Percentiles rank a stretch among this genome's conserved stretches.
These are phyloP conservation scores for Magnolia sinica DNA, from an alignment of 164 flowering plant genomes.

Conservation along the genomic window DNA sequence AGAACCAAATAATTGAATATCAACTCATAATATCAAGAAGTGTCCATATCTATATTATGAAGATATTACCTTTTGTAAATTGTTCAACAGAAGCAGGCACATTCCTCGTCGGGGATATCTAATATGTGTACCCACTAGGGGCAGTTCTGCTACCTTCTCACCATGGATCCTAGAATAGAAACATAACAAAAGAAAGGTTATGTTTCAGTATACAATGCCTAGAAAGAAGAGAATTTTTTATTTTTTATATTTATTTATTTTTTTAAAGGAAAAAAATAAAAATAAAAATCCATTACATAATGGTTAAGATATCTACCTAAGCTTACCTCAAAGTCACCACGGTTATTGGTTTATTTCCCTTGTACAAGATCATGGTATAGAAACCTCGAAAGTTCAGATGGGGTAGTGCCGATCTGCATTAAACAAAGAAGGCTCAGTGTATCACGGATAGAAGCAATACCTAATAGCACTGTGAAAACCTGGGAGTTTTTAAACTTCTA, in stretches of 20 bases:
- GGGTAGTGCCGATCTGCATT: background rate
- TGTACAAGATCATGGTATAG: background rate
- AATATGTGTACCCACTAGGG: conserved; percentile 76
- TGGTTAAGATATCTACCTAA: background rate
- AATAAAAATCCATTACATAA: too few relatives aligned
- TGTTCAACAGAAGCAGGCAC: conserved; percentile 71
- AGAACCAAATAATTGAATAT: too few relatives aligned
- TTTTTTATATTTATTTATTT: too few relatives aligned
- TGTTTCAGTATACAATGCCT: background rate
- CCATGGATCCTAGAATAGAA: conserved; percentile 56
- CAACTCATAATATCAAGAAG: too few relatives aligned
- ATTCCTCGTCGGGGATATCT: conserved; percentile 73
- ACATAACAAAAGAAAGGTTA: background rate
- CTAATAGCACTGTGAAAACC: too few relatives aligned
- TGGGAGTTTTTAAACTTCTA: background rate
- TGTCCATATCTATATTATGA: background rate
- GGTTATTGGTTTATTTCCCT: background rate
- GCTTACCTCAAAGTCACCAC: background rate
- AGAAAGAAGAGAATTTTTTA: too few relatives aligned
- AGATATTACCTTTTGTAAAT: conserved; percentile 43
- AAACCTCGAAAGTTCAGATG: background rate
- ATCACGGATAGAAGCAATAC: background rate
- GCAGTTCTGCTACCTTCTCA: conserved; percentile 80
- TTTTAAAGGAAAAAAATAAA: background rate
- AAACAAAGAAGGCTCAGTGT: background rate